Evolutionary conservation across 495 filamentous ascomycete species (phyloP).

Genomic region (Xanthoparmelia taractica): DNA sequence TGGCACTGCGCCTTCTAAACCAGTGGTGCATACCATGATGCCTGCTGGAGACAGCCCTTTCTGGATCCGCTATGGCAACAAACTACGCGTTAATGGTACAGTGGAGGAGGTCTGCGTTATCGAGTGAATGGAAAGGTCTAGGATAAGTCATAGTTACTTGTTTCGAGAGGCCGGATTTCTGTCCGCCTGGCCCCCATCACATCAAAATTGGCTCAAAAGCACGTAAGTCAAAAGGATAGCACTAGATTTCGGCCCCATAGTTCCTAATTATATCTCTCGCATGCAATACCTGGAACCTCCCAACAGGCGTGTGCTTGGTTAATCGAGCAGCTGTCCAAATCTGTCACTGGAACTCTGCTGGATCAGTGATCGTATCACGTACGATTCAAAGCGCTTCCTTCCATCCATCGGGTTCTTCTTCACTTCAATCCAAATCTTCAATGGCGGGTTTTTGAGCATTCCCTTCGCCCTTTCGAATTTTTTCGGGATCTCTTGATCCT

Average conservation of each 20-base stretch:
- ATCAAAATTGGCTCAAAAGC: not conserved
- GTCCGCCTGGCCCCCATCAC: not conserved
- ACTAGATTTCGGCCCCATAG: not conserved
- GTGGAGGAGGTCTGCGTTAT: conserved; percentile 46
- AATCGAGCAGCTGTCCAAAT: not conserved
- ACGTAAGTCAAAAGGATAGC: not conserved
- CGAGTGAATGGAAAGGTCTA: conserved; percentile 17
- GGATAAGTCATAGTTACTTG: too few relatives aligned
- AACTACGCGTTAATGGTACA: conserved; percentile 58
- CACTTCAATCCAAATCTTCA: not conserved
- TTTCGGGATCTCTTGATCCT: not conserved
- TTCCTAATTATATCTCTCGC: not conserved
- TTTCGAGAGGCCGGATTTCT: not conserved
- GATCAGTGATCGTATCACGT: not conserved
- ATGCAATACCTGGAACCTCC: too few relatives aligned
- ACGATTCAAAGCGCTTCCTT: not conserved
- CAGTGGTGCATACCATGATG: conserved; percentile 31
- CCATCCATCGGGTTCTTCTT: not conserved
- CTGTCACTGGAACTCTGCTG: not conserved
- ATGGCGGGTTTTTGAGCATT: not conserved
- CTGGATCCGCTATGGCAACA: conserved; percentile 58
- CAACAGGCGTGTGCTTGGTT: too few relatives aligned
- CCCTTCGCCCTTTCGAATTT: not conserved
- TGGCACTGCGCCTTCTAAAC: not conserved
- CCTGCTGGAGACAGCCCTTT: conserved; percentile 45